phyloP scores from a whole-genome alignment of 306 rosid genomes.

The Pyrus communis region DNA sequence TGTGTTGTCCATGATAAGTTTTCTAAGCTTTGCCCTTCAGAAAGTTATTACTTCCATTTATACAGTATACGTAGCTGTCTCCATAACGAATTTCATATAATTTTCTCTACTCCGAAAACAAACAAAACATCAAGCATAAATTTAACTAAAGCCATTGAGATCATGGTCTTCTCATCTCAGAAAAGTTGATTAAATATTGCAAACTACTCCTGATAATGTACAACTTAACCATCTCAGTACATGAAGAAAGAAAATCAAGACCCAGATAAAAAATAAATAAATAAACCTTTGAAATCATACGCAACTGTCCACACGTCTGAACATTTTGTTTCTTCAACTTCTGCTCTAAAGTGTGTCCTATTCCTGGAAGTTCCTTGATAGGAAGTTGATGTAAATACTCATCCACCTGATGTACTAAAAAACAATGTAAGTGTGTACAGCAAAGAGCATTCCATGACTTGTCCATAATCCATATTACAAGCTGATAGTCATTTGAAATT shows the following conservation, averaged over 20 bases:
- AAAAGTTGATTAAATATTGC: constrained; percentile 1
- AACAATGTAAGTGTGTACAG: constrained; percentile 3
- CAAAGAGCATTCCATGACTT: constrained; percentile 9
- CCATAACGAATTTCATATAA: not conserved
- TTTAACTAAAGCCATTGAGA: not conserved
- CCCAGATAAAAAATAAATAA: not conserved
- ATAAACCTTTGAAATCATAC: constrained; percentile 61
- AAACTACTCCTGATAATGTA: not conserved
- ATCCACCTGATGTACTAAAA: constrained; percentile 51
- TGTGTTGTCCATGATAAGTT: not conserved
- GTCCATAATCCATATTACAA: not conserved
- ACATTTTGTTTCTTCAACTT: constrained; percentile 64
- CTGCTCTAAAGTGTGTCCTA: constrained; percentile 70
- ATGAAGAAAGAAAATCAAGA: constrained; percentile 8
- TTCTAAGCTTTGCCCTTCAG: not conserved
- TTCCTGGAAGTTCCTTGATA: constrained; percentile 80
- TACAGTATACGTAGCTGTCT: not conserved
- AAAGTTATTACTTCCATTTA: not conserved
- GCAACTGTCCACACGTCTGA: constrained; percentile 68
- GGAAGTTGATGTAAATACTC: constrained; percentile 67
- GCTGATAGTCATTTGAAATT: not conserved
- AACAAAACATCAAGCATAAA: not conserved
- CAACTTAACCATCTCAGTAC: constrained; percentile 4
- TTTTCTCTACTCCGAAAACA: too few species aligned
- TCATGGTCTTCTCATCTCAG: not conserved